Conservation (phyloP, 208 protist species). For the Tritrichomonas musculus region DNA sequence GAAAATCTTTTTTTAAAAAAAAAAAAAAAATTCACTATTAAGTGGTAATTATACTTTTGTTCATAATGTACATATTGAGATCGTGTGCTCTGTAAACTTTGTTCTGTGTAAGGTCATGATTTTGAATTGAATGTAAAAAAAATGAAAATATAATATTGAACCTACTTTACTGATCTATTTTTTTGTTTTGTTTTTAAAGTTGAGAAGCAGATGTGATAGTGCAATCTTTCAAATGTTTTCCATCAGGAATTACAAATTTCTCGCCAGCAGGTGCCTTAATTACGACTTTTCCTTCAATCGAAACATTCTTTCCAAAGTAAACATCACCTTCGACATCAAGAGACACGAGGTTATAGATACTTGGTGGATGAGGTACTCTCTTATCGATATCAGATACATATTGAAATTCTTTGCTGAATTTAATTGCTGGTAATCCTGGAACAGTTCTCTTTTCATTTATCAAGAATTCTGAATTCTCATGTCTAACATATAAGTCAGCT, state of each 20-base stretch:
- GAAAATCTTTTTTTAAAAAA: too few relatives aligned
- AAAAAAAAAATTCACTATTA: too few relatives aligned
- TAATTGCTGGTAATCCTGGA: not conserved
- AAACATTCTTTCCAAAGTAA: not conserved
- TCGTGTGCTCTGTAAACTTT: too few relatives aligned
- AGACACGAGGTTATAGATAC: not conserved
- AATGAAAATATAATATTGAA: too few relatives aligned
- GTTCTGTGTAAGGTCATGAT: too few relatives aligned
- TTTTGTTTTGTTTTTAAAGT: too few relatives aligned
- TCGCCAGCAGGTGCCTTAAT: not conserved
- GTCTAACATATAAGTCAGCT: constrained; percentile 40
- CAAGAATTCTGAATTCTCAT: not conserved
- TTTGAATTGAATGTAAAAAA: too few relatives aligned
- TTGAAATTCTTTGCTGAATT: not conserved
- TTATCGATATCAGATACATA: not conserved
- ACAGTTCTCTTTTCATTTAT: not conserved
- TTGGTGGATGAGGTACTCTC: not conserved
- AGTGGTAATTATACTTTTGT: too few relatives aligned
- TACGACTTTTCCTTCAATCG: not conserved
- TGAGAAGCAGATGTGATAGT: not conserved
- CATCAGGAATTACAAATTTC: not conserved
- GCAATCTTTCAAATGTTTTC: not conserved
- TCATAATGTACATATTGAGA: too few relatives aligned
- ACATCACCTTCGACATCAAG: not conserved
- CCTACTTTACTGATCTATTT: too few relatives aligned